These are phyloP conservation scores for Apocynum venetum DNA, from an alignment of 257 asterid genomes.

Conservation along the genomic window DNA sequence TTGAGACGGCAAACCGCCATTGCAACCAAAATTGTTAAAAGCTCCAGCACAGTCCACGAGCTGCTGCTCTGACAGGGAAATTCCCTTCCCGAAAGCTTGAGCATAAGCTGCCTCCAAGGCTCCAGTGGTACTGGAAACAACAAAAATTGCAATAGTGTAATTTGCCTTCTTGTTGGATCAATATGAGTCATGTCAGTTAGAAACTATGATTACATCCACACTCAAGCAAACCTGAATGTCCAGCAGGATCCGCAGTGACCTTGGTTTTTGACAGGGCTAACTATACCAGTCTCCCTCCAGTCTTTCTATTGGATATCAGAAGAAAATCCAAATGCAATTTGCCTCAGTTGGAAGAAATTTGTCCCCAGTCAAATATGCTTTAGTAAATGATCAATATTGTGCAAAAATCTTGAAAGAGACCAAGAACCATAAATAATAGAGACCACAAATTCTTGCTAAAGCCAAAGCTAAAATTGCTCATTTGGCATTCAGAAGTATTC, in stretches of 20 bases:
- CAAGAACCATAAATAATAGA: background rate
- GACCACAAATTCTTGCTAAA: background rate
- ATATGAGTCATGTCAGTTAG: background rate
- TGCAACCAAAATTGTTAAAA: conserved; percentile 92
- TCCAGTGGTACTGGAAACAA: conserved; percentile 78
- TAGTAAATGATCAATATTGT: background rate
- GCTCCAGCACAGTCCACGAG: conserved; percentile 96
- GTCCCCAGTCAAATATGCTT: background rate
- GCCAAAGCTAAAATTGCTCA: background rate
- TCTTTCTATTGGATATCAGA: conserved; percentile 52
- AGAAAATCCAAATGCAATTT: conserved; percentile 10
- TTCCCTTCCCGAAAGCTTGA: conserved; percentile 70
- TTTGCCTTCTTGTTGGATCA: background rate
- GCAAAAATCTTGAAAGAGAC: background rate
- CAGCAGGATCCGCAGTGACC: conserved; percentile 97
- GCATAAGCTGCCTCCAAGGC: conserved; percentile 95
- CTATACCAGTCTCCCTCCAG: conserved; percentile 87
- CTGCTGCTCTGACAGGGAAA: conserved; percentile 94
- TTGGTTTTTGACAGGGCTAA: conserved; percentile 81
- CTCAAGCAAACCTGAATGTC: conserved; percentile 76
- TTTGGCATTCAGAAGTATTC: background rate
- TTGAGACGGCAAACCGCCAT: conserved; percentile 93
- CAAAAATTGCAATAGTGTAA: background rate
- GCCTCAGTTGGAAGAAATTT: background rate
- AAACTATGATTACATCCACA: conserved; percentile 5